These are phyloP conservation scores for Solanum habrochaites DNA, from an alignment of 257 asterid species.

Conservation along the genomic window DNA sequence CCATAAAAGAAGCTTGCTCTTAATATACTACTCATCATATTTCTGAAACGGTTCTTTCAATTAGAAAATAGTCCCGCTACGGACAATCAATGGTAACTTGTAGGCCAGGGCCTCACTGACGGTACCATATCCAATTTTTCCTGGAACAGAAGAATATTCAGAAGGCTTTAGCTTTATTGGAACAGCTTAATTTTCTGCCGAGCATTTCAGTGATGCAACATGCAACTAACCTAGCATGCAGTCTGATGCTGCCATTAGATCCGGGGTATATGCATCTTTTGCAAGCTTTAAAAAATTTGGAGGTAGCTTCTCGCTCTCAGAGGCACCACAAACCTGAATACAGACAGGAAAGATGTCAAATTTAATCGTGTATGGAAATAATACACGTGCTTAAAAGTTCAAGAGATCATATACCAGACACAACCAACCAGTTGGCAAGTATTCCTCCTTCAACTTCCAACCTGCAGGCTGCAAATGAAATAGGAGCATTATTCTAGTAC, in stretches of 20 bases:
- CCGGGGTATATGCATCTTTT: slow-evolving; percentile 91
- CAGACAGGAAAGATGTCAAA: neutral
- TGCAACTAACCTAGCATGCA: slow-evolving; percentile 91
- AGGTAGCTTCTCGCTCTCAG: slow-evolving; percentile 71
- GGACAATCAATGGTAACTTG: slow-evolving; percentile 95
- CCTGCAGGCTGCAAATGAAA: slow-evolving; percentile 74
- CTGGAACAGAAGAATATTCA: slow-evolving; percentile 23
- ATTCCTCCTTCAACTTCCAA: slow-evolving; percentile 89
- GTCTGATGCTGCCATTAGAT: slow-evolving; percentile 91
- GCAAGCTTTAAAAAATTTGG: slow-evolving; percentile 78
- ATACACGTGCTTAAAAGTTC: neutral
- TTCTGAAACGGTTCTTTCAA: slow-evolving; percentile 96
- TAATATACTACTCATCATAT: slow-evolving; percentile 64
- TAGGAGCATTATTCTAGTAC: neutral
- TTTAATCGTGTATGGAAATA: neutral
- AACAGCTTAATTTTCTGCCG: neutral
- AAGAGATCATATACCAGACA: slow-evolving; percentile 69
- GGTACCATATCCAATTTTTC: slow-evolving; percentile 97
- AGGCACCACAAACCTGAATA: slow-evolving; percentile 92
- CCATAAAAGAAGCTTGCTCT: neutral
- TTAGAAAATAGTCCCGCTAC: slow-evolving; percentile 97
- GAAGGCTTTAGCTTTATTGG: neutral
- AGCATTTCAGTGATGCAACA: slow-evolving; percentile 10
- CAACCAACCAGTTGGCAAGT: slow-evolving; percentile 89
- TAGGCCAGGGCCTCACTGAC: slow-evolving; percentile 92